A percentile compares a stretch with the other conserved stretches of the same genome.
Conservation (phyloP, 2,329 filamentous ascomycete species). For the Colletotrichum tropicale region DNA sequence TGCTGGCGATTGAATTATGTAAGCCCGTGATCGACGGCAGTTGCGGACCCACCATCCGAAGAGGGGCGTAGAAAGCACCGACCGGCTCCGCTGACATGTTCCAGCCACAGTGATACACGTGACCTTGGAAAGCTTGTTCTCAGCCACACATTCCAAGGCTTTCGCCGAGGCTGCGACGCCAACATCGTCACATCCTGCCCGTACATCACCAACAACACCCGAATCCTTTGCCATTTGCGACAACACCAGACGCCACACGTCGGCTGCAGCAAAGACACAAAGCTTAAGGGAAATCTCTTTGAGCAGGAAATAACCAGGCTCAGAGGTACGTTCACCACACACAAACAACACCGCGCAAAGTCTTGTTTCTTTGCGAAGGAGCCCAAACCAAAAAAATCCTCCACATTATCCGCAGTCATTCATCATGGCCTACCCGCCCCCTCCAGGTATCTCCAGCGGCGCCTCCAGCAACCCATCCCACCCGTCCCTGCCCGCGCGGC, state of each 20-base stretch:
- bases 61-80: not conserved
- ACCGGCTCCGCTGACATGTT: not conserved
- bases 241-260: not conserved
- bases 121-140: not conserved
- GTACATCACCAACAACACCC: not conserved
- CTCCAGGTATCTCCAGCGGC: constrained; percentile 71
- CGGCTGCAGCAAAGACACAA: not conserved
- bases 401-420: constrained; percentile 43
- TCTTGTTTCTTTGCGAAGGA: not conserved
- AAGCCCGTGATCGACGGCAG: not conserved
- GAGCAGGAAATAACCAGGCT: constrained; percentile 41
- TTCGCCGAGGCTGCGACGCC: constrained; percentile 6
- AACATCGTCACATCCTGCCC: not conserved
- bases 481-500: constrained; percentile 78
- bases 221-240: constrained; percentile 2
- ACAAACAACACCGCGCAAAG: constrained; percentile 23
- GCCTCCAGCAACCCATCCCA: constrained; percentile 43
- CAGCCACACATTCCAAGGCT: not conserved
- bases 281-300: constrained; percentile 27
- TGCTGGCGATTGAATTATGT: not conserved
- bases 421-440: constrained; percentile 86
- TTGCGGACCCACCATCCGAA: not conserved
- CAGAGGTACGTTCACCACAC: constrained; percentile 53
- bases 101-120: not conserved
- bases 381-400: not conserved